phyloP scores from a whole-genome alignment of 257 asterid species.

The Echium plantagineum region DNA sequence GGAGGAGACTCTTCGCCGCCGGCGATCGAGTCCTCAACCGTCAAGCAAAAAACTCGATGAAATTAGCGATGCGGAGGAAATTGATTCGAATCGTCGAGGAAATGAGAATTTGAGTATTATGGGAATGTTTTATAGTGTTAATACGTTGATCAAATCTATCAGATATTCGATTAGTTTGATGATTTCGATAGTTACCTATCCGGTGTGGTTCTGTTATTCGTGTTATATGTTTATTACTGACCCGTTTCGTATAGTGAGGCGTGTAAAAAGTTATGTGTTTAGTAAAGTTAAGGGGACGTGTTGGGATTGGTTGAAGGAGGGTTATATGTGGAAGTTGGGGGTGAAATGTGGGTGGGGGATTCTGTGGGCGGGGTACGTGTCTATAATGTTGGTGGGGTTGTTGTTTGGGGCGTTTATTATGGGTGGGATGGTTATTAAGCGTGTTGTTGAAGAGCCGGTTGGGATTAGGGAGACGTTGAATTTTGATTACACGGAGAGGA shows the following conservation, averaged over 20 bases:
- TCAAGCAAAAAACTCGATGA: neutral
- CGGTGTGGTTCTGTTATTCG: conserved; percentile 38
- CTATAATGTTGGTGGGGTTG: conserved; percentile 50
- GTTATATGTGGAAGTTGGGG: conserved; percentile 50
- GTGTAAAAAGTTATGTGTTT: conserved; percentile 22
- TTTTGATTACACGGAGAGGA: conserved; percentile 78
- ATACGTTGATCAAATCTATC: conserved; percentile 42
- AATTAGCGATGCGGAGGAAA: conserved; percentile 9
- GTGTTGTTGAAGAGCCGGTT: conserved; percentile 64
- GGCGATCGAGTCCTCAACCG: no score
- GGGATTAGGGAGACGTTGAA: conserved; percentile 49
- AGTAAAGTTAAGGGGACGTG: conserved; percentile 21
- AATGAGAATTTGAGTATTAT: conserved; percentile 25
- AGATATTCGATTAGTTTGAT: conserved; percentile 41
- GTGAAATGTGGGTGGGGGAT: conserved; percentile 83
- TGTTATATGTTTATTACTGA: conserved; percentile 48
- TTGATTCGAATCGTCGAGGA: conserved; percentile 28
- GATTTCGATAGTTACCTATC: conserved; percentile 28
- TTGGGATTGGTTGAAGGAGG: conserved; percentile 48
- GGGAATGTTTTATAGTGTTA: conserved; percentile 28
- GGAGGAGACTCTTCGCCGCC: no score
- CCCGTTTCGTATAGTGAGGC: conserved; percentile 46
- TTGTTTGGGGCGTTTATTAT: conserved; percentile 55
- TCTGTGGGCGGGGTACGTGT: conserved; percentile 75
- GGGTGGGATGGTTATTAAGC: conserved; percentile 48